Evolutionary conservation across 78 protist genomes (phyloP), one percentile per base, ranked within the genome.

Genomic region (Dictyostelium purpureum): DNA sequence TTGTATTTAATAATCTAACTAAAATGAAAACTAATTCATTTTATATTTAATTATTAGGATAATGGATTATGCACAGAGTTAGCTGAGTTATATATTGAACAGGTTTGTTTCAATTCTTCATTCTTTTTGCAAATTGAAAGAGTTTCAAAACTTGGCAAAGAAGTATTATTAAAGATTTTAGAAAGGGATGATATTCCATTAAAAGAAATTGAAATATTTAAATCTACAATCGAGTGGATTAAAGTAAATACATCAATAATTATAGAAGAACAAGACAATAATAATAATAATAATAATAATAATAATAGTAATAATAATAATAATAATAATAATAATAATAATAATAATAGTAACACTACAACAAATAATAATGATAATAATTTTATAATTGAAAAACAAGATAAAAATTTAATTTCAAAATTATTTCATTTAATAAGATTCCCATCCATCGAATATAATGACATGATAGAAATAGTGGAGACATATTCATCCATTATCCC

Each of bases 371-470:
- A 28, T 31, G n/a, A n/a, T 26, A 57, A 57, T 26, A 6, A 14
- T 5, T 6, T 24, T 0, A 18, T 31, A 14, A 28, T 31, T 33
- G 38, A 63, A 28, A 24, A 31, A 67, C 28, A 70, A 16, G 51
- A 35, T 18, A 24, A 49, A 9, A 18, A 35, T 10, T 19, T 26
- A 2, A 14, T 65, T 2, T 6, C 14, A 14, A 79, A 61, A 40
- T 14, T 85, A n/a, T 85, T 85, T 59, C 57, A 73, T 31, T 45
- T 47, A 28, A 61, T 85, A 47, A 70, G 92, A 73, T 85, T 85
- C 47, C 92, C 92, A 54, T 67, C 52, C 26, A 74, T 85, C 47
- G 92, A 85, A 1, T 85, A 73, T 28, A 77, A 85, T n/a, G 92
- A 85, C 14, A 24, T 85, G 33, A 35, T 51, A 9, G 61, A 21